Conservation (phyloP, 768 basidiomycete species). For the Naematelia aurantialba region DNA sequence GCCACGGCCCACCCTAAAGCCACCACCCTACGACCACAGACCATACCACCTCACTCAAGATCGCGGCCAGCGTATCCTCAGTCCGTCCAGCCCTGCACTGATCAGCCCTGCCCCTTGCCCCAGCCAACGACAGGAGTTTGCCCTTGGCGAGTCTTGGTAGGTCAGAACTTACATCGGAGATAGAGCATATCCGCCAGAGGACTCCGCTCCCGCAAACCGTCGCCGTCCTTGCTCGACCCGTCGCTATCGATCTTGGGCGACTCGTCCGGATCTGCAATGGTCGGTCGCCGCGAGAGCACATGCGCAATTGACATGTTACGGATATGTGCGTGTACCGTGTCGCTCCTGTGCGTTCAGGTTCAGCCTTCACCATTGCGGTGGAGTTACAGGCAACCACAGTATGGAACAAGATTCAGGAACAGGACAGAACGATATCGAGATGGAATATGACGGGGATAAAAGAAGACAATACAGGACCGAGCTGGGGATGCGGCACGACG, state of each 20-base stretch:
- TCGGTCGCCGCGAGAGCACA: conserved; percentile 74
- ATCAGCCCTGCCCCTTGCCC: conserved; percentile 10
- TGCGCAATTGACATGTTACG: conserved; percentile 59
- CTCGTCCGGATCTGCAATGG: conserved; percentile 1
- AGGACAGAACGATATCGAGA: too few species aligned
- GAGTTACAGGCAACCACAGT: too few species aligned
- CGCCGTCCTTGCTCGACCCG: conserved; percentile 4
- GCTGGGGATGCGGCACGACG: too few species aligned
- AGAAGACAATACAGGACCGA: too few species aligned
- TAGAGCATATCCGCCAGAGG: conserved; percentile 96
- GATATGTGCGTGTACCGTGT: conserved; percentile 73
- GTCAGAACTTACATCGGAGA: conserved; percentile 64
- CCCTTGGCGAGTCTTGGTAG: not conserved
- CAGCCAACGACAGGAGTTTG: too few species aligned
- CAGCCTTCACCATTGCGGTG: too few species aligned
- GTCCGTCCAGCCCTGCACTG: conserved; percentile 65
- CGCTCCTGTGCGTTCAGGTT: conserved; percentile 67
- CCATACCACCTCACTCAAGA: too few species aligned
- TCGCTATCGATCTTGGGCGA: conserved; percentile 12
- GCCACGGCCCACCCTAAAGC: too few species aligned
- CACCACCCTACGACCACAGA: too few species aligned
- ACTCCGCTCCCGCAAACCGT: conserved; percentile 55
- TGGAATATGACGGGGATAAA: too few species aligned
- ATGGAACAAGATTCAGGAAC: too few species aligned
- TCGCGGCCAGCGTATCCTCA: conserved; percentile 73